Evolutionary conservation across 345 rosid genomes (phyloP), one percentile per base, ranked within the genome.

Genomic region (Euphorbia lathyris): DNA sequence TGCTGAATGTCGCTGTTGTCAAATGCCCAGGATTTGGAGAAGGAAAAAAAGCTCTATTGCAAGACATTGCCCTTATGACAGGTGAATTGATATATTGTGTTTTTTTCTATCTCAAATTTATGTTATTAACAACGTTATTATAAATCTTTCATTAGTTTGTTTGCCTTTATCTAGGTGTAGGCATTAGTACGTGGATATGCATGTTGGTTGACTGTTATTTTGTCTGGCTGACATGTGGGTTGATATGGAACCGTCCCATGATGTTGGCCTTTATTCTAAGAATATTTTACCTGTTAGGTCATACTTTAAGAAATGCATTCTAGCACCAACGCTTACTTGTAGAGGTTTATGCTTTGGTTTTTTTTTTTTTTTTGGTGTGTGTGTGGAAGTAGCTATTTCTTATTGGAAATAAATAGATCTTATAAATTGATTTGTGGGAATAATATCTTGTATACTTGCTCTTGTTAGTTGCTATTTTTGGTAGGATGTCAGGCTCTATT

Each of bases 1-100:
- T 88, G 69, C 71, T 94, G 64, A 89, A 85, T 76, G 96, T 91
- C 71, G 96, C 92, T 72, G 93, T 85, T 67, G 93, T 91, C 47
- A 86, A 89, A 75, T 85, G 93, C 78, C 97, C 95, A 3, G 95
- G 97, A 66, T 76, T 83, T 77, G 80, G 80, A 65, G 93, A 88
- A 51, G 86, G 90, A 25, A 91, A 87, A 80, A 91, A 90, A 79
- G 95, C 95, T 71, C 47, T 89, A 67, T 85, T 91, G 83, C 96
- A 89, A 82, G 97, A 94, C 74, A 86, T 94, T 75, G 96, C 96
- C 67, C 86, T 88, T 72, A 75, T 83, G 92, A 87, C 97, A 86
- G 91, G 97, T 89, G 68, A 81, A 38, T 16, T 61, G 32, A 43
- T 12, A 57, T n/a, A n/a, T n/a, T n/a, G n/a, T 42, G 40, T 58